Evolutionary conservation across 441 rosid genomes (phyloP), one percentile per base, ranked within the genome.

Genomic region (Manihot esculenta): DNA sequence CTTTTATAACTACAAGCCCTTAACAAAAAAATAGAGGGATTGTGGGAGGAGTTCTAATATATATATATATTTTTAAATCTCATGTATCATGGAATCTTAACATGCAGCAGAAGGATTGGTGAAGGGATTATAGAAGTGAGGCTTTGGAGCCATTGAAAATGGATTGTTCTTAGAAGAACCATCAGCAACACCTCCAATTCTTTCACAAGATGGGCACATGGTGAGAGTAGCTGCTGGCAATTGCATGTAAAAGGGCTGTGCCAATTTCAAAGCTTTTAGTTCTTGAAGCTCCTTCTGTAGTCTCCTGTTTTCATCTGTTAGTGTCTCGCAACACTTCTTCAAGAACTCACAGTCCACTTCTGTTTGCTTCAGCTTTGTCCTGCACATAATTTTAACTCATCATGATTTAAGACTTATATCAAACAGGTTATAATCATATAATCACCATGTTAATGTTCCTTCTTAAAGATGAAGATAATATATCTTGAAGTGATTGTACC

Each of bases 221-320:
- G 99, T 89, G n/a, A 92, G 86, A 23, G 99, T 89, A 7, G 97
- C 91, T 2, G 99, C 96, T 64, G 96, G 95, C 88, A 90, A 92
- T 79, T 91, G 93, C 87, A 89, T 79, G 89, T 87, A 85, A 71
- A 91, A 84, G 17, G 98, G 93, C 38, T 86, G 91, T 13, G 89
- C 79, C 70, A 85, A 15, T 77, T 88, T 87, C 51, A 89, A 81
- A 10, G 96, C 86, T 75, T 90, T 91, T 1, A 94, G 81, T 77
- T 92, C 97, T 66, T 85, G 89, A 20, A 92, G 84, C 72, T 94
- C 95, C 62, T 94, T 94, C 72, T 92, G 95, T 66, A 94, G 57
- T 80, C 96, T 85, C 72, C 90, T 83, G 77, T 94, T 94, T 68
- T 94, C 97, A 58, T 90, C 97, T 72, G 99, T 89, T 67, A 92